Evolutionary conservation across 345 rosid species (phyloP).

Genomic region (Citrus mangshanensis): DNA sequence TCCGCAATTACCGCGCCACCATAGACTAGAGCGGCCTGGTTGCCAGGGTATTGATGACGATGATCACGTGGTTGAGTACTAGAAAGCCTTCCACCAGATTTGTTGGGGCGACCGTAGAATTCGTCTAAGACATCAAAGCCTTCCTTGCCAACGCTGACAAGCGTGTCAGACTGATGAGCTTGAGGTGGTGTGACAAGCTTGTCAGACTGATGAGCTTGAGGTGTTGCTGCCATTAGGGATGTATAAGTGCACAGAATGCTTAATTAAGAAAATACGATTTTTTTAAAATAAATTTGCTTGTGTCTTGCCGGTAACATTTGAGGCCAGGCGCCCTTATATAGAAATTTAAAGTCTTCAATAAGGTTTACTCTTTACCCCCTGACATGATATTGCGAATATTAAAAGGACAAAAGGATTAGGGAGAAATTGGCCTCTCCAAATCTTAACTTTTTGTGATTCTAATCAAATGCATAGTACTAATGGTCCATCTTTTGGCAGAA

Average conservation of each 20-base stretch:
- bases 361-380: no score
- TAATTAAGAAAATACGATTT: not conserved
- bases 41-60: not conserved
- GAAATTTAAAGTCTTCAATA: not conserved
- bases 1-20: not conserved
- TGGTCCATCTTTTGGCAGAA: no score
- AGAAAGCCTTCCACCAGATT: not conserved
- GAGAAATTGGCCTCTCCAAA: not conserved
- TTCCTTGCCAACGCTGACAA: slow-evolving; percentile 5
- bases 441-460: not conserved
- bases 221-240: not conserved
- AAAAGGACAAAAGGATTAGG: not conserved
- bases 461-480: not conserved
- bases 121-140: slow-evolving; percentile 12
- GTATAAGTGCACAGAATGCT: not conserved
- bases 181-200: not conserved
- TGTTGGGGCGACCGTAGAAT: not conserved
- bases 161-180: not conserved
- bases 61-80: not conserved
- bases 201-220: not conserved
- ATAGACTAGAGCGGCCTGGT: not conserved
- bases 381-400: no score
- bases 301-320: not conserved
- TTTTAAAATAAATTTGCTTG: not conserved
- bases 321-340: not conserved